Conservation (phyloP, 208 protist genomes). For the Strigomonas oncopelti region DNA sequence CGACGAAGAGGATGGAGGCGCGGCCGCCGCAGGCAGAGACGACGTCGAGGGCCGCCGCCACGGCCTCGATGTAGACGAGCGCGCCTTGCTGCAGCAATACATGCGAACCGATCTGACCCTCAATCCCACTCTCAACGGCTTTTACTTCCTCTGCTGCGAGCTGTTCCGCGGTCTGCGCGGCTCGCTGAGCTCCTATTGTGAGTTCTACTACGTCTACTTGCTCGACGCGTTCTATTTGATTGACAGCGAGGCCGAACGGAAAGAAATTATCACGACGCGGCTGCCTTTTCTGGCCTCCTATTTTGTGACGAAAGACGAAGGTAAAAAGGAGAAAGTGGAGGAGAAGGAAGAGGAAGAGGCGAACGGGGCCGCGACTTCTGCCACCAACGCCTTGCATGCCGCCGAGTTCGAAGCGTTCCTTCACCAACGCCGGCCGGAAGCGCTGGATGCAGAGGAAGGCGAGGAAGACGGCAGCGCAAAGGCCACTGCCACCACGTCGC, state of each 20-base stretch:
- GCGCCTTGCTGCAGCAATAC: slow-evolving; percentile 31
- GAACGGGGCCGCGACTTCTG: background rate
- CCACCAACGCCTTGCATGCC: background rate
- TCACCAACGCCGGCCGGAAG: background rate
- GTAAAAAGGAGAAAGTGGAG: slow-evolving; percentile 4
- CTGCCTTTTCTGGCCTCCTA: background rate
- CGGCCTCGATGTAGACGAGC: background rate
- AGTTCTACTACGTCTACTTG: slow-evolving; percentile 54
- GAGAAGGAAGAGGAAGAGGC: background rate
- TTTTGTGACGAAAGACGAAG: slow-evolving; percentile 9
- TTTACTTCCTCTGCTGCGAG: slow-evolving; percentile 62
- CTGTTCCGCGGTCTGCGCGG: slow-evolving; percentile 81
- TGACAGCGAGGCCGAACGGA: background rate
- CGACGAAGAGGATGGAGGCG: slow-evolving; percentile 13
- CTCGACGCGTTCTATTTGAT: slow-evolving; percentile 47
- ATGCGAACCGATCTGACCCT: slow-evolving; percentile 32
- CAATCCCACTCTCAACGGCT: slow-evolving; percentile 65
- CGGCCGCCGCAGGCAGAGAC: background rate
- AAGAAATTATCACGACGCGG: background rate
- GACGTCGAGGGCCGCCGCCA: background rate
- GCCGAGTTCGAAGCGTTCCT: background rate
- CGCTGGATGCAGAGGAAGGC: no score
- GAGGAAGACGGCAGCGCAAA: background rate
- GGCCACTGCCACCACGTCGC: background rate
- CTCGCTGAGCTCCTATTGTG: slow-evolving; percentile 75